Evolutionary conservation across 352 stramenopile species (phyloP).

Genomic region (Pelagophyceae sp.): DNA sequence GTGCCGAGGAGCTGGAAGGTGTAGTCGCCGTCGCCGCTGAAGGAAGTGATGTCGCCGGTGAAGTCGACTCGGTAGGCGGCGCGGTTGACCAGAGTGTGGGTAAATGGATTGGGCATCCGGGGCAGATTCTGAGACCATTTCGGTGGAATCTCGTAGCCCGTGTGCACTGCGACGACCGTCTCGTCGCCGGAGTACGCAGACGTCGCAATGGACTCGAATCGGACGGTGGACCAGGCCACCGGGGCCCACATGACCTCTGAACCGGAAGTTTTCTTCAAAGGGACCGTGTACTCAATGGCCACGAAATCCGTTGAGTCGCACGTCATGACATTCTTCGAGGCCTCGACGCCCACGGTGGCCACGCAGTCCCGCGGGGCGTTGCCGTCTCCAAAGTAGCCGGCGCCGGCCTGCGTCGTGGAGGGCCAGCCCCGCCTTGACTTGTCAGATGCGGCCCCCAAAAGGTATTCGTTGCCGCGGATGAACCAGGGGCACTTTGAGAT

Average conservation of each 20-base stretch:
- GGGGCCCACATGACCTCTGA: constrained; percentile 7
- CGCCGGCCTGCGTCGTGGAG: background rate
- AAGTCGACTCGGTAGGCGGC: constrained; percentile 24
- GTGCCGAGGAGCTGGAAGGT: constrained; percentile 19
- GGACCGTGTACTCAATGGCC: constrained; percentile 3
- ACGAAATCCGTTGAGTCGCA: background rate
- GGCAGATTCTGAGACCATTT: background rate
- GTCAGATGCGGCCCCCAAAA: background rate
- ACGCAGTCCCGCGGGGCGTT: too few relatives aligned
- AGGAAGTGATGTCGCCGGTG: constrained; percentile 26
- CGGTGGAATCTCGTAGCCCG: background rate
- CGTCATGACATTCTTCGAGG: background rate
- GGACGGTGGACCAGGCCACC: background rate
- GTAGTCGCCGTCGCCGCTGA: constrained; percentile 23
- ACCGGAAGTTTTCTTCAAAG: background rate
- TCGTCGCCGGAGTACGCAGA: background rate
- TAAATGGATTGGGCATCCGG: background rate
- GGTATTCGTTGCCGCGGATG: background rate
- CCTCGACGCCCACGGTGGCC: background rate
- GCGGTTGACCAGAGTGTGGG: constrained; percentile 14
- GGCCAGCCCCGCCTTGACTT: background rate
- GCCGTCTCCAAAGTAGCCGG: background rate
- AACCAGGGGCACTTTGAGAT: constrained; percentile 9
- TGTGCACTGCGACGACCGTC: constrained; percentile 1
- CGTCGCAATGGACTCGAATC: background rate